A percentile compares a stretch with the other conserved stretches of the same genome.
These are phyloP conservation scores for Moesziomyces aphidis DNA, from an alignment of 1,284 basidiomycete genomes.

Conservation along the genomic window DNA sequence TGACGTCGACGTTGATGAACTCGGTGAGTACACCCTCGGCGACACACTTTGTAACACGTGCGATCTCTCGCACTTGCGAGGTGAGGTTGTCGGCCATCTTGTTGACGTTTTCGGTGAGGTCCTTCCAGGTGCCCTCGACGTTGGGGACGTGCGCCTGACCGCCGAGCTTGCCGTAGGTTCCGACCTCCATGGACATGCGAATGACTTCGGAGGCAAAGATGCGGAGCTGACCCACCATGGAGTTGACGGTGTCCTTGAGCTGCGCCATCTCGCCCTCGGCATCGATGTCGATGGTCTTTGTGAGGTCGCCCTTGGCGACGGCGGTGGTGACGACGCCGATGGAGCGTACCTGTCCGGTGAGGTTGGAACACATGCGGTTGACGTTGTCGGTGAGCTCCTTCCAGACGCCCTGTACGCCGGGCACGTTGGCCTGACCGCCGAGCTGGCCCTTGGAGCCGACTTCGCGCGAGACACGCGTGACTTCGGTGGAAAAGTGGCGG, in stretches of 20 bases:
- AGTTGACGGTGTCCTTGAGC: conserved; percentile 86
- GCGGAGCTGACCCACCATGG: conserved; percentile 87
- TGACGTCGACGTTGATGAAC: conserved; percentile 92
- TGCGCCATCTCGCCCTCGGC: conserved; percentile 93
- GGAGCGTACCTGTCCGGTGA: conserved; percentile 92
- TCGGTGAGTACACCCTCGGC: conserved; percentile 90
- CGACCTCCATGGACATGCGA: conserved; percentile 68
- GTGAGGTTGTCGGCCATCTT: conserved; percentile 69
- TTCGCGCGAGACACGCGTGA: conserved; percentile 85
- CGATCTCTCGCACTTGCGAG: conserved; percentile 67
- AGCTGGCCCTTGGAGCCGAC: conserved; percentile 61
- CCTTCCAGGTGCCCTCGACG: conserved; percentile 70
- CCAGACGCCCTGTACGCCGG: conserved; percentile 68
- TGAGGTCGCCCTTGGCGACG: conserved; percentile 75
- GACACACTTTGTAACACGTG: conserved; percentile 73
- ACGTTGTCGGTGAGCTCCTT: conserved; percentile 73
- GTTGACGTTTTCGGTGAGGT: conserved; percentile 70
- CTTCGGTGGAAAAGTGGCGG: conserved; percentile 91
- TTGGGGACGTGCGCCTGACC: conserved; percentile 68
- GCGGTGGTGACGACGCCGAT: conserved; percentile 93
- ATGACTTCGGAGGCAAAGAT: conserved; percentile 81
- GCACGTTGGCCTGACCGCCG: conserved; percentile 67
- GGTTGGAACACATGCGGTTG: conserved; percentile 90
- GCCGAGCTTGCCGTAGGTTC: conserved; percentile 66
- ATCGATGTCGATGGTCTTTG: conserved; percentile 74